Evolutionary conservation across 2,329 filamentous ascomycete species (phyloP).

Genomic region (Salinomyces thailandicus): DNA sequence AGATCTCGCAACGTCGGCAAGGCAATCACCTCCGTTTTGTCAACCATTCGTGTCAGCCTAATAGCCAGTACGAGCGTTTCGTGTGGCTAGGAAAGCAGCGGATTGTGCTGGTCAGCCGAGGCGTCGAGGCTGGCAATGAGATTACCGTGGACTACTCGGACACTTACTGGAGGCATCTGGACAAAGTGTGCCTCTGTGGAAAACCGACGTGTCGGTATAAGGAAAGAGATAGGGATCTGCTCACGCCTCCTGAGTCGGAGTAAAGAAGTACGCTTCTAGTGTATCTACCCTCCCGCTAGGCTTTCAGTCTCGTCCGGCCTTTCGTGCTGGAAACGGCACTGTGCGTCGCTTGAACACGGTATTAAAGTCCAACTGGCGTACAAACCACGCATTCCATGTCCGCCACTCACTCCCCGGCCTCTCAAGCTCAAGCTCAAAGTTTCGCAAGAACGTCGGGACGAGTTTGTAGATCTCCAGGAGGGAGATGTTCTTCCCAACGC

Average conservation of each 20-base stretch:
- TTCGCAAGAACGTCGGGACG: slow-evolving; percentile 48
- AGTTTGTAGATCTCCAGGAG: slow-evolving; percentile 43
- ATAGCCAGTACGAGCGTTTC: slow-evolving; percentile 48
- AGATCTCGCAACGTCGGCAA: slow-evolving; percentile 48
- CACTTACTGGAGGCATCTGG: slow-evolving; percentile 43
- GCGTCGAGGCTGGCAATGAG: slow-evolving; percentile 43
- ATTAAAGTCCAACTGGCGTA: slow-evolving; percentile 29
- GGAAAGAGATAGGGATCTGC: slow-evolving; percentile 3
- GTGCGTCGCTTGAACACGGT: slow-evolving; percentile 31
- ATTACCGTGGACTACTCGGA: slow-evolving; percentile 50
- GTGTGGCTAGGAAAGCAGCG: slow-evolving; percentile 47
- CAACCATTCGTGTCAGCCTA: slow-evolving; percentile 49
- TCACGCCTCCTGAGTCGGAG: not conserved
- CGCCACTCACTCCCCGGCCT: slow-evolving; percentile 32
- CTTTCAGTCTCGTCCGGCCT: too few species aligned
- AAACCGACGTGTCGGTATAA: slow-evolving; percentile 42
- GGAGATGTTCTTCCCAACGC: slow-evolving; percentile 47
- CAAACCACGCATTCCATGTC: slow-evolving; percentile 43
- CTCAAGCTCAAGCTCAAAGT: slow-evolving; percentile 49
- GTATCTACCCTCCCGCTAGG: too few species aligned
- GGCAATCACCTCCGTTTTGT: slow-evolving; percentile 51
- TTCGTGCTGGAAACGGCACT: too few species aligned
- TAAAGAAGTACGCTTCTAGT: not conserved
- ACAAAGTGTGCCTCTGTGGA: slow-evolving; percentile 44
- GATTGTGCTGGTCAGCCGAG: slow-evolving; percentile 46